phyloP scores from a whole-genome alignment of 352 stramenopile genomes.

The Phytophthora quininea region DNA sequence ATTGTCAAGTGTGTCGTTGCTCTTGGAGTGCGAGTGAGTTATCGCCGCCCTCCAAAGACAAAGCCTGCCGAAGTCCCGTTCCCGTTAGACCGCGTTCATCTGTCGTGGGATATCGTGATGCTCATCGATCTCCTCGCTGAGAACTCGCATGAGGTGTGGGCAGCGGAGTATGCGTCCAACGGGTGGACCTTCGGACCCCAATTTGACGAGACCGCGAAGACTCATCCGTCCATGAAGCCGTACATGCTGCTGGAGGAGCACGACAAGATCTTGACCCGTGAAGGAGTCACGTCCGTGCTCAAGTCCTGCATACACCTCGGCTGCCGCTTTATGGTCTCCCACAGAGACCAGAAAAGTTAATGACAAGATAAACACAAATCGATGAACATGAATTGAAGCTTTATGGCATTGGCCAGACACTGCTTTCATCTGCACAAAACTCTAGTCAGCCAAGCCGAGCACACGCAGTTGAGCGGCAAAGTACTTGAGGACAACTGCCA shows the following conservation, averaged over 20 bases:
- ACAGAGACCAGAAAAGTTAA: constrained; percentile 1
- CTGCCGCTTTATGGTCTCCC: constrained; percentile 48
- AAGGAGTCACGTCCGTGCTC: constrained; percentile 53
- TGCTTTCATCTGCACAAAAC: neutral
- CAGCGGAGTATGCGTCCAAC: constrained; percentile 43
- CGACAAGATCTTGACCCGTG: constrained; percentile 55
- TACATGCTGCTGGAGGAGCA: constrained; percentile 65
- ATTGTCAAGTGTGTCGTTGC: constrained; percentile 68
- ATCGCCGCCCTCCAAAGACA: constrained; percentile 17
- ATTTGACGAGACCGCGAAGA: constrained; percentile 51
- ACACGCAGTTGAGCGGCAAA: constrained; percentile 52
- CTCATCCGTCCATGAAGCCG: constrained; percentile 60
- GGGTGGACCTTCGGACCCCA: constrained; percentile 45
- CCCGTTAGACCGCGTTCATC: constrained; percentile 34
- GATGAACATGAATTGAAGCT: neutral
- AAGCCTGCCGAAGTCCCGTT: constrained; percentile 38
- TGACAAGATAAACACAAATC: constrained; percentile 3
- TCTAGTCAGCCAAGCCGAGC: constrained; percentile 40
- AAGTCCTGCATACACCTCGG: constrained; percentile 63
- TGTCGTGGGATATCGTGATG: constrained; percentile 71
- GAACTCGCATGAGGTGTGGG: constrained; percentile 79
- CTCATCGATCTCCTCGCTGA: constrained; percentile 72
- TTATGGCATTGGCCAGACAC: neutral
- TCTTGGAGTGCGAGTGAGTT: constrained; percentile 50
- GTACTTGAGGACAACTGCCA: constrained; percentile 64